These are phyloP conservation scores for Melampsora americana DNA, from an alignment of 1,284 basidiomycete genomes.

Conservation along the genomic window DNA sequence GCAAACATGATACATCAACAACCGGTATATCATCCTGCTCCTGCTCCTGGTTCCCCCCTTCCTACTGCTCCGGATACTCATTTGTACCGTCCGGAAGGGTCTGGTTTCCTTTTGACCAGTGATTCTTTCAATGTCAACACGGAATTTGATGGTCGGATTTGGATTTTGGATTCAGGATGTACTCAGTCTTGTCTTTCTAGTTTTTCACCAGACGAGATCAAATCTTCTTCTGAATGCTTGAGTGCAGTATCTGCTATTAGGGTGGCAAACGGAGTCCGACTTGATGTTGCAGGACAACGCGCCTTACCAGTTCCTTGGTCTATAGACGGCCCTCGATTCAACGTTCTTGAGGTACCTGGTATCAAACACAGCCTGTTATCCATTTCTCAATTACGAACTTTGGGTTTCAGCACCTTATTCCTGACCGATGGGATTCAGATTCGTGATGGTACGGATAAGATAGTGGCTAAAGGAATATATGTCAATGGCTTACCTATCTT, in stretches of 20 bases:
- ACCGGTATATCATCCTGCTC: too few species aligned
- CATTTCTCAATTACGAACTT: background rate
- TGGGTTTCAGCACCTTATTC: background rate
- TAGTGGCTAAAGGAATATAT: background rate
- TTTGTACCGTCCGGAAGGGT: too few species aligned
- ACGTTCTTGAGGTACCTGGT: background rate
- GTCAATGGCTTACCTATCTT: background rate
- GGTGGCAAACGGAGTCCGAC: background rate
- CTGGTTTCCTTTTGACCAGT: too few species aligned
- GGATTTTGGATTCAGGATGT: background rate
- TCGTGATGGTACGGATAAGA: background rate
- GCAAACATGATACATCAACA: too few species aligned
- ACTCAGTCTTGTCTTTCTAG: background rate
- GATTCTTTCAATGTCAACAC: background rate
- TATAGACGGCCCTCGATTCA: background rate
- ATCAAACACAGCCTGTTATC: background rate
- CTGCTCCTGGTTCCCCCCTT: too few species aligned
- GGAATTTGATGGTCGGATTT: background rate
- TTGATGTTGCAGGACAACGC: background rate
- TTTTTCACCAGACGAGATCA: background rate
- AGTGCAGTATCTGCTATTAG: background rate
- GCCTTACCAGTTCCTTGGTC: background rate
- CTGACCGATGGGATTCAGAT: background rate
- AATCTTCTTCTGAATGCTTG: background rate
- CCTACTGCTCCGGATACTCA: too few species aligned